Conservation (phyloP, 768 basidiomycete species). For the Mrakia frigida region DNA sequence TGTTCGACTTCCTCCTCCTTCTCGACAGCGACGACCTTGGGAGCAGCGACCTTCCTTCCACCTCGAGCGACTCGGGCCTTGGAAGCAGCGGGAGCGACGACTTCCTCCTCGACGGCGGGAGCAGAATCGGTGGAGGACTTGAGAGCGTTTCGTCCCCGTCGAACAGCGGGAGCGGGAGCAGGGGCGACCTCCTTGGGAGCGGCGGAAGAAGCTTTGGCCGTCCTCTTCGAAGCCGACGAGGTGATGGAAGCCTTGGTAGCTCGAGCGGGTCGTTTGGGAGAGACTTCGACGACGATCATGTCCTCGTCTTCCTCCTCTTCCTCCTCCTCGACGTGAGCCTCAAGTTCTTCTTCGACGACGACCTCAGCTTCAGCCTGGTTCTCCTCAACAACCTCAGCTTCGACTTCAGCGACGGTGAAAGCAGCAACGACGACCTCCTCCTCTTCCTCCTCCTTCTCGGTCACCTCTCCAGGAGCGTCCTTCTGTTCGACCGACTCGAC, state of each 20-base stretch:
- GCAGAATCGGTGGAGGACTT: not conserved
- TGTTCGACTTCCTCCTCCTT: constrained; percentile 3
- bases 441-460: not conserved
- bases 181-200: not conserved
- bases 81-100: not conserved
- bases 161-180: not conserved
- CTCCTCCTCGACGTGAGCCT: not conserved
- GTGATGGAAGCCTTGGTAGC: constrained; percentile 1
- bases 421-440: not conserved
- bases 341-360: not conserved
- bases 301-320: constrained; percentile 4
- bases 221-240: not conserved
- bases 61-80: constrained; percentile 6
- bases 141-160: constrained; percentile 1
- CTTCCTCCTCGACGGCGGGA: not conserved
- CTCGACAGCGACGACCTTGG: not conserved
- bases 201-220: not conserved
- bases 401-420: not conserved
- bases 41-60: constrained; percentile 1
- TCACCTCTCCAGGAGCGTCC: not conserved
- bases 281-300: constrained; percentile 2
- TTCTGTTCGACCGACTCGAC: not conserved
- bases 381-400: not conserved
- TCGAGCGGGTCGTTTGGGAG: constrained; percentile 7
- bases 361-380: not conserved